Conservation (phyloP, 192 early-diverging fungal species). For the Umbelopsis vinacea region DNA sequence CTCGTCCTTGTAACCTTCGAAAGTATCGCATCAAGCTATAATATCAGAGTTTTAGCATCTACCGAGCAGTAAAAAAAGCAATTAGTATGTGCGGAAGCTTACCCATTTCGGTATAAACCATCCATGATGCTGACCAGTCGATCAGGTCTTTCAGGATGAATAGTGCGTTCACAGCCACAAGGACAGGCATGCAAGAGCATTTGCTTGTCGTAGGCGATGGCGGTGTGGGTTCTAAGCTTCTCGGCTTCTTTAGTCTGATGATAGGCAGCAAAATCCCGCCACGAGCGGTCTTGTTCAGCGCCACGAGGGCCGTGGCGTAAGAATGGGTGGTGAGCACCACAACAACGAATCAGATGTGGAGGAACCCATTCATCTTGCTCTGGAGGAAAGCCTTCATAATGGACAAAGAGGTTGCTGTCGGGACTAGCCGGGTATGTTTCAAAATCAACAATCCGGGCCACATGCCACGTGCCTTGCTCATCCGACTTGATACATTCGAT, state of each 20-base stretch:
- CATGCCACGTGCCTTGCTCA: constrained; percentile 30
- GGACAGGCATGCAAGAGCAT: constrained; percentile 56
- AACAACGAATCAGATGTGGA: constrained; percentile 42
- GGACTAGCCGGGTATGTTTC: constrained; percentile 20
- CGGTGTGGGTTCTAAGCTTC: constrained; percentile 48
- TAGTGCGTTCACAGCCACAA: constrained; percentile 49
- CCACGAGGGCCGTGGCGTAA: constrained; percentile 50
- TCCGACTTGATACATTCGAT: constrained; percentile 31
- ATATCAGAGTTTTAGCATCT: not conserved
- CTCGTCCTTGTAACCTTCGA: constrained; percentile 49
- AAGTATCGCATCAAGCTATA: constrained; percentile 51
- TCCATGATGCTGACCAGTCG: constrained; percentile 50
- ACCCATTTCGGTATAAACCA: constrained; percentile 49
- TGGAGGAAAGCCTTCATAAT: constrained; percentile 57
- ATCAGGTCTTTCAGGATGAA: constrained; percentile 59
- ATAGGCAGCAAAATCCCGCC: constrained; percentile 52
- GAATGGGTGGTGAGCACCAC: constrained; percentile 30
- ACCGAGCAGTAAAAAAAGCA: not conserved
- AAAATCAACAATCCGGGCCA: constrained; percentile 27
- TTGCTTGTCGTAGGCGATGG: constrained; percentile 49
- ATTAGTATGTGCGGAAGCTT: not conserved
- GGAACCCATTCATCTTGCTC: constrained; percentile 56
- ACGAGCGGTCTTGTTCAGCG: constrained; percentile 43
- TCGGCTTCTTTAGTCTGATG: constrained; percentile 47
- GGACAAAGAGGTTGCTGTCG: constrained; percentile 40